phyloP scores from a whole-genome alignment of 441 rosid species.

The Erodium texanum region DNA sequence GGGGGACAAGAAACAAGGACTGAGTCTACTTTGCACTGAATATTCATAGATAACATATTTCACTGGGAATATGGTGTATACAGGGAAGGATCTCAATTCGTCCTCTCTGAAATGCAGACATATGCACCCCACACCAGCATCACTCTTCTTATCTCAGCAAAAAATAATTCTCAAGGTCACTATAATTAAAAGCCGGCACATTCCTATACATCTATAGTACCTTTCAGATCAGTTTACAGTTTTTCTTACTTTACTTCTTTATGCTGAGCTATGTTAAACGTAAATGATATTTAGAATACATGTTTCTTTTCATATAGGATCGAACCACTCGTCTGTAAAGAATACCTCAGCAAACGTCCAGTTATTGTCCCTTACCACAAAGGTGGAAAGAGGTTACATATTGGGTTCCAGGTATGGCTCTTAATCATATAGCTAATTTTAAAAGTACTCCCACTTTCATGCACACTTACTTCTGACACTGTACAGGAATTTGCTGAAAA shows the following conservation, averaged over 20 bases:
- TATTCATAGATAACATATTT: neutral
- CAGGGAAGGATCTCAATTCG: neutral
- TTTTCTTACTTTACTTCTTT: constrained; percentile 5
- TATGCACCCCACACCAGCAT: neutral
- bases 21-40: neutral
- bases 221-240: neutral
- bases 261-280: constrained; percentile 14
- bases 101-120: neutral
- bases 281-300: constrained; percentile 8
- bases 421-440: constrained; percentile 2
- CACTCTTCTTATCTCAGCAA: neutral
- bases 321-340: constrained; percentile 95
- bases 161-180: neutral
- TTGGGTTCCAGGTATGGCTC: constrained; percentile 66
- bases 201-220: neutral
- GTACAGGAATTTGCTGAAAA: constrained; percentile 76
- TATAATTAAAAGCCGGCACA: neutral
- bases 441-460: neutral
- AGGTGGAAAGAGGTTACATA: constrained; percentile 96
- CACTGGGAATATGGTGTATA: neutral
- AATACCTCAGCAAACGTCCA: constrained; percentile 55
- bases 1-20: neutral
- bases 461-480: constrained; percentile 5
- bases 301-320: constrained; percentile 40
- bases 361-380: constrained; percentile 88